A percentile compares a stretch with the other conserved stretches of the same genome.
Evolutionary conservation across 2,329 filamentous ascomycete genomes (phyloP).

Genomic region (Neocucurbitaria cava): DNA sequence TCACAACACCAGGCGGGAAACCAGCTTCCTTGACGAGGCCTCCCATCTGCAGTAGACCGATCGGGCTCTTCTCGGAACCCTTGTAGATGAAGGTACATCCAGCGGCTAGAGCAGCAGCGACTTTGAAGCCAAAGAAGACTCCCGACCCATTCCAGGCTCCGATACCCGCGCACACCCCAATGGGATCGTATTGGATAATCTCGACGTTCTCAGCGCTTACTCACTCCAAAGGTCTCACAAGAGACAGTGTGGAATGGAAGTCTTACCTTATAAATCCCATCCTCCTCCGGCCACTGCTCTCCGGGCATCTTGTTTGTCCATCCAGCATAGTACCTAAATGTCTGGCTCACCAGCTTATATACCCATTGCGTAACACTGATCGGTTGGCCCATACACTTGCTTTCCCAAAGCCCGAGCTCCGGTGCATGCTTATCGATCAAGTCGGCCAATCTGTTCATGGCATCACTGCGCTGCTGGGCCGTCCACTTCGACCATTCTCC

Average conservation of each 20-base stretch:
- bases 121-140: constrained; percentile 32
- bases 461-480: constrained; percentile 26
- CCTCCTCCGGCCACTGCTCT: constrained; percentile 23
- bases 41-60: constrained; percentile 32
- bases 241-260: not conserved
- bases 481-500: constrained; percentile 29
- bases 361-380: constrained; percentile 12
- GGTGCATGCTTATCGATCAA: constrained; percentile 25
- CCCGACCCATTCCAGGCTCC: constrained; percentile 35
- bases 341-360: constrained; percentile 10
- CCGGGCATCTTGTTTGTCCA: constrained; percentile 30
- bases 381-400: constrained; percentile 25
- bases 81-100: constrained; percentile 43
- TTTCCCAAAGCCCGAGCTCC: constrained; percentile 16
- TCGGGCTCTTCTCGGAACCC: constrained; percentile 36
- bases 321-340: constrained; percentile 32
- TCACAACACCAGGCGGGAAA: constrained; percentile 51
- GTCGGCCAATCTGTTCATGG: constrained; percentile 35
- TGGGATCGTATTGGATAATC: constrained; percentile 38
- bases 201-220: not conserved
- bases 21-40: constrained; percentile 44
- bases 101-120: constrained; percentile 28
- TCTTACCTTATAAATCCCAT: constrained; percentile 26
- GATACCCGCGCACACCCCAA: constrained; percentile 40
- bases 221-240: not conserved